Base-by-base conservation (phyloP, 306 rosid genomes). In the Dicorynia guianensis region DNA sequence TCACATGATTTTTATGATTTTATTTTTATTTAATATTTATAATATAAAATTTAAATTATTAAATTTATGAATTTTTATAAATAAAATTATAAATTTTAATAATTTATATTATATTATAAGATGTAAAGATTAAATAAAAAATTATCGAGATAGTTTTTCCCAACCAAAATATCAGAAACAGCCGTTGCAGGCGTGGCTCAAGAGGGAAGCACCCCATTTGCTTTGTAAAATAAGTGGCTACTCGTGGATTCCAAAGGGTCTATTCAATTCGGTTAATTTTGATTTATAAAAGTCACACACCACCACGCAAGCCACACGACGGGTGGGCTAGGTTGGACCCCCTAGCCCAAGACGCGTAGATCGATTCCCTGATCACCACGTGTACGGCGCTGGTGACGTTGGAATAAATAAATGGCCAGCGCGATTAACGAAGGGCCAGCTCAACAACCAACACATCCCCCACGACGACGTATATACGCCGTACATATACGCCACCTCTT, bases 371-470 rank as follows among this genome's bases (percentile, higher is more conserved):
- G 1, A 11, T 12, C 0, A 76, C 74, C 96, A 94, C 93, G 93
- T 90, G 93, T 75, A 82, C 84, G 93, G 90, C 3, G 9, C 0
- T 2, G 33, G 70, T 83, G 64, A 72, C 17, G 19, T 36, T 43
- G 36, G 83, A 87, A 88, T 81, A 84, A 82, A 80, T 56, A 72
- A 84, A 84, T 59, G 63, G 84, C 71, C 86, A 79, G 82, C 96
- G 76, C 84, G 84, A 88, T 80, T 82, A 48, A 36, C 85, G 74
- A 84, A 40, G 84, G 79, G 86, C 96, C 96, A 94, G 85, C 96
- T 88, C 95, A 88, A 81, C 70, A 77, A 85, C 87, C 82, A 85
- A 84, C 87, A 63, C 80, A 67, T 33, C 60, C 80, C 70, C 71
- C 71, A 55, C 30, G 30, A 25, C 30, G 30, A 67, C 79, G 87